Base-by-base conservation (phyloP, 2,329 filamentous ascomycete species). In the Chaetomium globosum region DNA sequence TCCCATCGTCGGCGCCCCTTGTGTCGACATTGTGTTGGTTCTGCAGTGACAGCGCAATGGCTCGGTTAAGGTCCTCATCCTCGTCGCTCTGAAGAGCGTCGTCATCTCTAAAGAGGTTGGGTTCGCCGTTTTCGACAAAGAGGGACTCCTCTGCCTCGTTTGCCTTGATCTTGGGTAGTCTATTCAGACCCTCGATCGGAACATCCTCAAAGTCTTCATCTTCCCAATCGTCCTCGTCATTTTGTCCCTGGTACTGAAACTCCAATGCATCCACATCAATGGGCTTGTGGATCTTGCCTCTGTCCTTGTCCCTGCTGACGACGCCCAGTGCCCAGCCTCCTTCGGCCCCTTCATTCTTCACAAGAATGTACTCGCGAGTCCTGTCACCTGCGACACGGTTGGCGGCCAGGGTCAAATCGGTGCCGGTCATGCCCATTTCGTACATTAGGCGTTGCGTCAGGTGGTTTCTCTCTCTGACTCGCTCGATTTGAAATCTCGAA, bases 301-400 rank as follows among this genome's bases (percentile, higher is more conserved):
- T 84, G 59, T 95, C 87, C 69, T 91, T 96, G 66, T 92, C 89
- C 67, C 88, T 92, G 67, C 89, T 93, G 26, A 99, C 93, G 30
- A 99, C 95, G 60, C 95, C 95, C 6, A 99, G 80, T 0, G 94
- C 94, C 93, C 93, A 99, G 5, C 95, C 95, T 54, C 95, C 95
- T 75, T 98, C 94, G 1, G 92, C 93, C 0, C 93, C 92, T 53
- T 96, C 92, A 72, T 98, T 98, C 78, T 95, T 96, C 48, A 99
- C 93, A 4, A 99, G 81, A 13, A 99, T 93, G 73, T 99, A 99
- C 76, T 99, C 95, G 73, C 92, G 89, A 16, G 92, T 91, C 73
- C 89, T 92, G 74, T 99, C 95, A 58, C 95, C 87, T 16, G 90
- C 89, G 69, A 97, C 85, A 59, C 92, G 84, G 58, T 86, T 85